These are phyloP conservation scores for Grosmannia penicillata DNA, from an alignment of 2,329 filamentous ascomycete genomes.

Conservation along the genomic window DNA sequence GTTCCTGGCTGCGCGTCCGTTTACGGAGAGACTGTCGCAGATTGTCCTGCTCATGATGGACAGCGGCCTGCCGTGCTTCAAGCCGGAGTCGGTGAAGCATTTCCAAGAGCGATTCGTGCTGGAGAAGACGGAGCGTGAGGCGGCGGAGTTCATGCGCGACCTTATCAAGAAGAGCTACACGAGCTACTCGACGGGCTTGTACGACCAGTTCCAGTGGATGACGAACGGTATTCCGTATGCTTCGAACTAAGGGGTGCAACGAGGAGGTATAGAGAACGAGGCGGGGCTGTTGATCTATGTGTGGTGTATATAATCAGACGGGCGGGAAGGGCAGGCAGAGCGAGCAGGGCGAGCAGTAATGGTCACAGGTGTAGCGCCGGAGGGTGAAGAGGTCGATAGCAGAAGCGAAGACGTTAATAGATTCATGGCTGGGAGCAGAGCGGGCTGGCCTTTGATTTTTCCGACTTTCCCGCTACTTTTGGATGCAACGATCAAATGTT, in stretches of 20 bases:
- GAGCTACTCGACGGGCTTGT: conserved; percentile 84
- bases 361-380: too few relatives aligned
- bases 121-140: conserved; percentile 82
- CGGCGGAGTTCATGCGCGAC: conserved; percentile 84
- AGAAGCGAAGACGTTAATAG: too few relatives aligned
- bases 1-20: conserved; percentile 75
- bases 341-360: too few relatives aligned
- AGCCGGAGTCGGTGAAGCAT: conserved; percentile 83
- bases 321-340: too few relatives aligned
- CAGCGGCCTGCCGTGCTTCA: conserved; percentile 92
- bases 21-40: conserved; percentile 78
- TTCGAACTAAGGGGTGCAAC: conserved; percentile 7
- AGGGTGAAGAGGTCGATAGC: too few relatives aligned
- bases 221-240: conserved; percentile 13
- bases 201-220: conserved; percentile 79
- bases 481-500: too few relatives aligned
- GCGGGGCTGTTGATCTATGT: too few relatives aligned
- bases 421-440: too few relatives aligned
- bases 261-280: too few relatives aligned
- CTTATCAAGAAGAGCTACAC: conserved; percentile 81
- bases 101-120: conserved; percentile 88
- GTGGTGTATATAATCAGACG: background rate
- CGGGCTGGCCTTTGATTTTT: too few relatives aligned
- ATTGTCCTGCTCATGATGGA: conserved; percentile 93
- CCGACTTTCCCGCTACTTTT: too few relatives aligned